A percentile compares a stretch with the other conserved stretches of the same genome.
These are phyloP conservation scores for Diaporthe ilicicola DNA, from an alignment of 2,329 filamentous ascomycete species.

Conservation along the genomic window DNA sequence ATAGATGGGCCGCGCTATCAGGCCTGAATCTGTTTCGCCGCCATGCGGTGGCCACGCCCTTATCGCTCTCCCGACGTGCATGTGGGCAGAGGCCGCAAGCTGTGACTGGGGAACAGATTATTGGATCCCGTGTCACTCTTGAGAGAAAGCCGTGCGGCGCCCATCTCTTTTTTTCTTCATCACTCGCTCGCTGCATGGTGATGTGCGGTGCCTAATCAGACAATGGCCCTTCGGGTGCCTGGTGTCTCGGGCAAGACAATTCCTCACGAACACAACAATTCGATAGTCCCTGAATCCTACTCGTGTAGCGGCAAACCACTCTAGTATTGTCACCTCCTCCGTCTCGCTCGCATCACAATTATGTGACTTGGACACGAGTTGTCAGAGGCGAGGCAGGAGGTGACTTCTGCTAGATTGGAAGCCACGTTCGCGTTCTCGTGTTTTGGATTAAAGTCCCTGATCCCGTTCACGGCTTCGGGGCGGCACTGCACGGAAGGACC, in stretches of 20 bases:
- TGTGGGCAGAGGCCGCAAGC: conserved; percentile 5
- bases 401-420: background rate
- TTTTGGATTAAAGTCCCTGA: conserved; percentile 10
- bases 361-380: background rate
- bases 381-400: background rate
- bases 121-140: conserved; percentile 19
- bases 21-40: background rate
- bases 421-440: conserved; percentile 2
- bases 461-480: background rate
- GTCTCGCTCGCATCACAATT: background rate
- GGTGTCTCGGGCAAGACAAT: background rate
- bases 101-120: conserved; percentile 2
- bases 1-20: background rate
- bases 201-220: background rate
- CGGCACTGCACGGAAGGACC: background rate
- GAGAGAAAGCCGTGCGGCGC: background rate
- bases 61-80: conserved; percentile 18
- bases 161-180: background rate
- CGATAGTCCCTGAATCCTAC: conserved; percentile 8
- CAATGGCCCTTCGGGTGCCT: background rate
- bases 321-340: conserved; percentile 3
- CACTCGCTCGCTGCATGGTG: background rate
- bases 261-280: background rate
- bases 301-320: conserved; percentile 8
- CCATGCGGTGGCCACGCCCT: conserved; percentile 16